Base-by-base conservation (phyloP, 805 yeast species). In the Clavispora carvajalis region DNA sequence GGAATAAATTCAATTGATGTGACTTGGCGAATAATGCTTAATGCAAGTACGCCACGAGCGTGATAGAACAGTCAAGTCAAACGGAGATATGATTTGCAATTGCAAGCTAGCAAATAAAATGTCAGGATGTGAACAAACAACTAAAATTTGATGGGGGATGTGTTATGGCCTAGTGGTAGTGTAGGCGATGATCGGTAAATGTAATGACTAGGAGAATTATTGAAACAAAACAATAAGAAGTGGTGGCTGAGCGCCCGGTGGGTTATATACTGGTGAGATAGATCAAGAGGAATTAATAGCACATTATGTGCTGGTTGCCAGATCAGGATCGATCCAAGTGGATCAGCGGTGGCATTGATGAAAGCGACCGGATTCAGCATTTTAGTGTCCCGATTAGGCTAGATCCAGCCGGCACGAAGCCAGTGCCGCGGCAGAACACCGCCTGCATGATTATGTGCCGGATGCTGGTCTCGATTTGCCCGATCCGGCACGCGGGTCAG, bases 351-450 rank as follows among this genome's bases (percentile, higher is more conserved):
- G 10, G 22, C 16, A 16, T 29, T 12, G 29, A 17, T 22, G 29
- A 29, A 18, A 26, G 9, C 16, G 22, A 29, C 44, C 47, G 42
- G 47, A 47, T 47, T 48, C 45, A 45, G 49, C 45, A 34, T 19
- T 18, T 21, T n/a, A 18, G 25, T 22, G 29, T 18, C 45, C 39
- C 28, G 25, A 45, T 38, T 25, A 36, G 46, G 48, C 29, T 12
- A 22, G 22, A 21, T 30, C 47, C 48, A 44, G 48, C 48, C 41
- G 17, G 16, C 21, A 5, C 6, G 25, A n/a, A 23, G 22, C 7
- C 26, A 21, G 28, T 33, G 34, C 16, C 11, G 23, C 34, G 24
- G 10, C 23, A 12, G 29, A 25, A 25, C 4, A 3, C 29, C 29
- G 13, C 29, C 13, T 25, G 29, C 29, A 25, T 21, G 15, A 11